Percentiles rank a stretch among this genome's conserved stretches.
Conservation (phyloP, 495 filamentous ascomycete genomes). For the Neurospora terricola region DNA sequence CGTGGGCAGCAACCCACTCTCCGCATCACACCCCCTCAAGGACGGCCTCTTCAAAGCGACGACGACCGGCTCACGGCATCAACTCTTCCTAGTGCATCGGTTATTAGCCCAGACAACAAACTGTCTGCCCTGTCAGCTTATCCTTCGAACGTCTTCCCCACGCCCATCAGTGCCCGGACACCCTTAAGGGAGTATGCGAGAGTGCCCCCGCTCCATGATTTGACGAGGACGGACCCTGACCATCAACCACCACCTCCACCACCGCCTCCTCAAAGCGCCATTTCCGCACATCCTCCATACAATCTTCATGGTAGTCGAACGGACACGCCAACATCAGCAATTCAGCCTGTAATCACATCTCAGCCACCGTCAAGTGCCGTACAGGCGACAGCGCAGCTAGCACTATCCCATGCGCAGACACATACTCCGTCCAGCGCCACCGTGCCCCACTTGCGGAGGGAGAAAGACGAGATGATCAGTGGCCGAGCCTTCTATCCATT, state of each 20-base stretch:
- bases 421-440: conserved; percentile 17
- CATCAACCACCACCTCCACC: conserved; percentile 15
- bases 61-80: conserved; percentile 40
- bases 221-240: conserved; percentile 38
- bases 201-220: conserved; percentile 45
- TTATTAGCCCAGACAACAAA: conserved; percentile 44
- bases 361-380: conserved; percentile 25
- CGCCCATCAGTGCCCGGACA: conserved; percentile 43
- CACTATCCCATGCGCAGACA: conserved; percentile 42
- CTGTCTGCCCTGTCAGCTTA: conserved; percentile 41
- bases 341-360: conserved; percentile 19
- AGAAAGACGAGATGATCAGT: conserved; percentile 90
- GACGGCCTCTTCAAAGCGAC: conserved; percentile 36
- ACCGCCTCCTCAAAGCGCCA: conserved; percentile 15
- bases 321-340: conserved; percentile 26
- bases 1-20: conserved; percentile 38
- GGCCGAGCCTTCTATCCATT: conserved; percentile 75
- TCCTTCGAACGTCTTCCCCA: conserved; percentile 38
- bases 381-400: conserved; percentile 51
- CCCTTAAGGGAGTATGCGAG: conserved; percentile 41
- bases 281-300: conserved; percentile 16
- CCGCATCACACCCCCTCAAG: conserved; percentile 46
- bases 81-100: conserved; percentile 39
- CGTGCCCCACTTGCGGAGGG: conserved; percentile 34
- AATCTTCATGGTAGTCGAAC: conserved; percentile 37